Conservation (phyloP, 176 grass and related monocot genomes). For the Tillandsia leiboldiana region DNA sequence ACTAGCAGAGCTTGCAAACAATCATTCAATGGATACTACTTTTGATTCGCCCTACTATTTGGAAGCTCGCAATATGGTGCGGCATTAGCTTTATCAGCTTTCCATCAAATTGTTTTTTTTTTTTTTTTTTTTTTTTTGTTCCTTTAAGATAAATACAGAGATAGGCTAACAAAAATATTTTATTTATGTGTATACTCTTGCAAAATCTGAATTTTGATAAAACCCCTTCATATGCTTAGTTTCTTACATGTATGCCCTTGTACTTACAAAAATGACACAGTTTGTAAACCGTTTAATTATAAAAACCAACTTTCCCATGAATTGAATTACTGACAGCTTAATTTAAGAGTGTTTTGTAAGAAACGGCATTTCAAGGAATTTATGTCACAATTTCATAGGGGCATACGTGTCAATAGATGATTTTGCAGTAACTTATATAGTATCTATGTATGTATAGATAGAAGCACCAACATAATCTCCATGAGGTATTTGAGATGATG, state of each 20-base stretch:
- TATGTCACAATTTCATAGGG: too few relatives aligned
- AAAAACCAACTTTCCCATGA: not conserved
- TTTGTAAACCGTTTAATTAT: not conserved
- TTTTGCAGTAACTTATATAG: conserved; percentile 1
- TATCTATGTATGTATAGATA: too few relatives aligned
- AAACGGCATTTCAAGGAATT: too few relatives aligned
- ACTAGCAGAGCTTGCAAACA: conserved; percentile 65
- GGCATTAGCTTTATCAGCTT: not conserved
- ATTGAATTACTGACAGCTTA: too few relatives aligned
- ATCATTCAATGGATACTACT: conserved; percentile 66
- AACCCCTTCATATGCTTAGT: too few relatives aligned
- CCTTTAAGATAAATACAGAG: not conserved
- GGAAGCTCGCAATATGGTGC: conserved; percentile 66
- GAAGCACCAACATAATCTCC: not conserved
- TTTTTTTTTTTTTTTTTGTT: not conserved
- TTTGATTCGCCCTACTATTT: conserved; percentile 96
- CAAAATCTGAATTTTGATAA: too few relatives aligned
- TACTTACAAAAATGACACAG: too few relatives aligned
- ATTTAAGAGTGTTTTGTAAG: too few relatives aligned
- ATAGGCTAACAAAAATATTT: not conserved
- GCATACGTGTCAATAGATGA: not conserved
- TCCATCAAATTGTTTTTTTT: conserved; percentile 1
- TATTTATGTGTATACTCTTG: not conserved
- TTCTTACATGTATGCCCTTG: too few relatives aligned
- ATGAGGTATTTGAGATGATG: conserved; percentile 2